Evolutionary conservation across 2,329 filamentous ascomycete genomes (phyloP), one percentile per base, ranked within the genome.

Genomic region (Alternaria panax): DNA sequence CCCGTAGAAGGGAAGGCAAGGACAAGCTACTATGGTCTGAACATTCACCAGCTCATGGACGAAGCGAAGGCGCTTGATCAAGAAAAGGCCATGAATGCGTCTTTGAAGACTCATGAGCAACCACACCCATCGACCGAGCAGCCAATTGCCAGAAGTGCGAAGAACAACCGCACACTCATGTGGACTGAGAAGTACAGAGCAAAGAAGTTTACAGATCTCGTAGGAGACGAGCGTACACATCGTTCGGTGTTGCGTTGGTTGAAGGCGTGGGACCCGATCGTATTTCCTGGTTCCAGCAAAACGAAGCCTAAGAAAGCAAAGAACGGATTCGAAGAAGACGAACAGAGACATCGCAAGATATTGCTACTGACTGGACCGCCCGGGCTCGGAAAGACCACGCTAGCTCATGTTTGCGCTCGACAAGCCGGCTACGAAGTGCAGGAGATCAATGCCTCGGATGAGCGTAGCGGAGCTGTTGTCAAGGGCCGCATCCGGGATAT

Each of bases 121-220:
- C 71, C 74, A 16, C 64, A 66, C 68, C 73, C 32, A 47, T 79
- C 81, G 0, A 67, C 82, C 5, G 83, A 85, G 63, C 65, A 74
- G 4, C 54, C 68, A 9, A 36, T 51, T 7, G 38, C 56, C 16
- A 73, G 69, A 30, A 48, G 25, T 32, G 67, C 63, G 7, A 80
- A 78, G 61, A 68, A 64, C 16, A 72, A 62, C 20, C 76, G 71
- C 63, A 85, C 87, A 0, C 77, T 92, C 30, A 82, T 99, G 74
- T 99, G 95, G 95, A 97, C 94, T 0, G 95, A 99, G 75, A 99
- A 99, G 76, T 99, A 99, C 75, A 89, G 95, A 34, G 95, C 95
- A 27, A 88, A 88, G 61, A 94, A 89, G 69, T 99, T 98, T 71
- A 91, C 93, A 68, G 95, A 99, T 68, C 84, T 99, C 0, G 92